phyloP scores from a whole-genome alignment of 495 filamentous ascomycete species.

The Aspergillus haitiensis region DNA sequence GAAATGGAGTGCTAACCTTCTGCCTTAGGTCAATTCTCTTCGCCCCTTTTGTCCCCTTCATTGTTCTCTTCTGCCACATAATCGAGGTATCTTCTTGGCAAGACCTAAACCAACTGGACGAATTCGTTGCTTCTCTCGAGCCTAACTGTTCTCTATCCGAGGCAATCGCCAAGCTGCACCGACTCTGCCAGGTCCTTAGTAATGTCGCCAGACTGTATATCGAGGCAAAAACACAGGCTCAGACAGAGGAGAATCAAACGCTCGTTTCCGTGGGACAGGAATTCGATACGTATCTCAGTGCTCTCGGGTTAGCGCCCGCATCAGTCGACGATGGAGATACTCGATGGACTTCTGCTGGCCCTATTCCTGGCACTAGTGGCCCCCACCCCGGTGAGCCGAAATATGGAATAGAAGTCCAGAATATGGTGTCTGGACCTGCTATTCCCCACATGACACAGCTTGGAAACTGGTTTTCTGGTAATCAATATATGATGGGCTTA shows the following conservation, averaged over 20 bases:
- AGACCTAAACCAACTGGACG: constrained; percentile 54
- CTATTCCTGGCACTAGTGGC: constrained; percentile 8
- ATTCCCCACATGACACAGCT: constrained; percentile 49
- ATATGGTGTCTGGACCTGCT: constrained; percentile 11
- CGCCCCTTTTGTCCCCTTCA: constrained; percentile 67
- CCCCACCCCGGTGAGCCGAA: constrained; percentile 19
- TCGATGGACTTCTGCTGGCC: constrained; percentile 13
- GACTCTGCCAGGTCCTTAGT: constrained; percentile 60
- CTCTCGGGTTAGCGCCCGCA: constrained; percentile 59
- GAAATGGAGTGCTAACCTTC: constrained; percentile 6
- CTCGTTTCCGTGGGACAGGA: constrained; percentile 56
- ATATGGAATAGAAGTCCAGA: constrained; percentile 14
- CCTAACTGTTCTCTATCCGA: constrained; percentile 53
- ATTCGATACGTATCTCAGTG: constrained; percentile 64
- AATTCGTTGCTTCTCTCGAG: constrained; percentile 58
- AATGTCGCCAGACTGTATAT: constrained; percentile 63
- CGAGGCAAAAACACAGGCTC: constrained; percentile 55
- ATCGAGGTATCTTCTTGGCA: constrained; percentile 47
- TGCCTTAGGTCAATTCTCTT: constrained; percentile 60
- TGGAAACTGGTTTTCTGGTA: constrained; percentile 68
- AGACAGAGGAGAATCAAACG: constrained; percentile 40
- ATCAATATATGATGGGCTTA: constrained; percentile 63
- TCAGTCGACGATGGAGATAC: constrained; percentile 22
- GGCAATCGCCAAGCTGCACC: constrained; percentile 58
- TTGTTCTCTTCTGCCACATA: constrained; percentile 68